phyloP scores from a whole-genome alignment of 106 monocot genomes.

The Platanthera zijinensis region DNA sequence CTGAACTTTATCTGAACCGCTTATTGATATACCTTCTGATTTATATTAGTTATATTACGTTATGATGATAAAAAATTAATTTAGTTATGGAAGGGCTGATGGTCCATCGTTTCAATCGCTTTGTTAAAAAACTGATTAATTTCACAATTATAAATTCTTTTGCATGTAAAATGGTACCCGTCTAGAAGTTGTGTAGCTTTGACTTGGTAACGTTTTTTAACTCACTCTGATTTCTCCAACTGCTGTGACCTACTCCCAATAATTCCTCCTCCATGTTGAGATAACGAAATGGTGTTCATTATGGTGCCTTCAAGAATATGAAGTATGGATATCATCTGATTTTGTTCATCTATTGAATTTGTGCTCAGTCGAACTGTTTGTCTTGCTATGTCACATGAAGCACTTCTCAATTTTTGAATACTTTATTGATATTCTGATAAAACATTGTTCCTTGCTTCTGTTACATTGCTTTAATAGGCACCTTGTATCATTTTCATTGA shows the following conservation, averaged over 20 bases:
- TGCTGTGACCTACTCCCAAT: neutral
- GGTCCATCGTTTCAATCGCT: neutral
- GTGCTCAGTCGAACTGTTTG: neutral
- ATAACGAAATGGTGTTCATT: neutral
- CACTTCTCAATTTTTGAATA: neutral
- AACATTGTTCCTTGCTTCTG: neutral
- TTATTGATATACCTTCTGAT: no score
- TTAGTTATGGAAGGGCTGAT: neutral
- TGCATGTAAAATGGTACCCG: neutral
- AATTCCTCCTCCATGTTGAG: neutral
- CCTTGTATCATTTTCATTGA: slow-evolving; percentile 99
- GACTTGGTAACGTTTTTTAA: neutral
- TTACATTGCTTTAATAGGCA: slow-evolving; percentile 43
- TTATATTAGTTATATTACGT: no score
- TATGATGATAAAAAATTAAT: no score
- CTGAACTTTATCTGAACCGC: no score
- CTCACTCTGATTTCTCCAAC: neutral
- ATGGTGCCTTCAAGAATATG: neutral
- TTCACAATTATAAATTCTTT: neutral
- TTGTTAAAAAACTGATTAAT: neutral
- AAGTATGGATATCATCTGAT: neutral
- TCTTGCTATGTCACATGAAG: neutral
- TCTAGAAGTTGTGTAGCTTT: neutral
- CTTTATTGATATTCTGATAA: slow-evolving; percentile 4
- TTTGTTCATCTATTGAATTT: neutral